Percentiles rank a stretch among this genome's conserved stretches.
Evolutionary conservation across 1,284 basidiomycete genomes (phyloP).

Genomic region (Pyrrhoderma lamaoense): DNA sequence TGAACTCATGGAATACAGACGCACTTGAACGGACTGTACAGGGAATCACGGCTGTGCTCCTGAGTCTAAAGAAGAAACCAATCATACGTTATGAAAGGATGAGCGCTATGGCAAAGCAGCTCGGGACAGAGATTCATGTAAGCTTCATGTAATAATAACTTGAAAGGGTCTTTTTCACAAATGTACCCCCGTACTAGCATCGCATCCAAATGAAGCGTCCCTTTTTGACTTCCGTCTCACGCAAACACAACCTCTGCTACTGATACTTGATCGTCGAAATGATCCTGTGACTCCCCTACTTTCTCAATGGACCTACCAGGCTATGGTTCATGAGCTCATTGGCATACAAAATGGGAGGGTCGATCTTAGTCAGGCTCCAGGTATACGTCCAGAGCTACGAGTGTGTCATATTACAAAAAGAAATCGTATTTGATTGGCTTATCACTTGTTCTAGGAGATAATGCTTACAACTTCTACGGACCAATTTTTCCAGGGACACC

Average conservation of each 20-base stretch:
- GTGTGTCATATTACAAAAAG: constrained; percentile 38
- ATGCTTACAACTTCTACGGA: constrained; percentile 90
- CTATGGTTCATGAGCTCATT: constrained; percentile 97
- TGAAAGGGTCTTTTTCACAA: no score
- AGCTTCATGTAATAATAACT: not conserved
- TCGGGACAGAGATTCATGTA: constrained; percentile 83
- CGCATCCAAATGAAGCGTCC: constrained; percentile 62
- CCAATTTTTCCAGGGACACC: constrained; percentile 89
- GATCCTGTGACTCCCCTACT: constrained; percentile 98
- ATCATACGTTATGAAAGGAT: constrained; percentile 92
- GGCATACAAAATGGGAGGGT: constrained; percentile 95
- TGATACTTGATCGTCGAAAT: constrained; percentile 87
- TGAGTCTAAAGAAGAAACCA: constrained; percentile 95
- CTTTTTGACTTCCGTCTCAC: constrained; percentile 75
- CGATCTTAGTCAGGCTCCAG: constrained; percentile 77
- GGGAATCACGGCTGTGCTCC: constrained; percentile 80
- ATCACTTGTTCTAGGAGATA: constrained; percentile 63
- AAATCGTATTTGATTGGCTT: not conserved
- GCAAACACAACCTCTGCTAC: constrained; percentile 65
- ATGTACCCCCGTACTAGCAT: no score
- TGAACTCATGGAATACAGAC: constrained; percentile 59
- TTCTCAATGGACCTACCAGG: constrained; percentile 99
- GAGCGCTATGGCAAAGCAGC: constrained; percentile 85
- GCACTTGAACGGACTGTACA: constrained; percentile 77
- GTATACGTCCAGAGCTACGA: constrained; percentile 79